Base-by-base conservation (phyloP, 1,284 basidiomycete genomes). In the Apiotrichum porosum region DNA sequence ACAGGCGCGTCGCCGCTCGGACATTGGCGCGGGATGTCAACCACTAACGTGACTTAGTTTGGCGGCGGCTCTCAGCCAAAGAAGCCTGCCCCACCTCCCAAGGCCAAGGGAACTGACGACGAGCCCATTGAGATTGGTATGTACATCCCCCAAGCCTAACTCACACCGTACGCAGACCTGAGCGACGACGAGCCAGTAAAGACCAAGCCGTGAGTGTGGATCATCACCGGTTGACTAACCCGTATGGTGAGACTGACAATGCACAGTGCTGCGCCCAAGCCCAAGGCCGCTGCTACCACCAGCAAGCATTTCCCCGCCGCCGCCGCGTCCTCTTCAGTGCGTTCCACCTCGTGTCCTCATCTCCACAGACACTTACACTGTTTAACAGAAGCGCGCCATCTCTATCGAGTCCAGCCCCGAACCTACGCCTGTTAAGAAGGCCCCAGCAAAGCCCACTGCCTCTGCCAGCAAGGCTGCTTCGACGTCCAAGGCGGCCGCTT, bases 291-390 rank as follows among this genome's bases (percentile, higher is more conserved):
- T 15, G 31, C 51, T 9, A 54, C 57, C 0, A 61, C 61, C 2
- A 66, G 65, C 21, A 69, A 68, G 42, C 63, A 68, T 43, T 66
- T 64, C 37, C 26, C 38, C 12, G 18, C 38, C 8, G 28, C 30
- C 1, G 14, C 53, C 0, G n/a, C 46, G 15, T 51, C 54, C 3
- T 46, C 57, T 9, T 42, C 53, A n/a, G 57, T 52, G 42, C 18
- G 4, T 8, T 12, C 6, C 14, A 6, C 12, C 8, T n/a, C n/a
- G n/a, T n/a, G n/a, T n/a, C n/a, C n/a, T n/a, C n/a, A 28, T 6
- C 26, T 6, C 6, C 8, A 28, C 26, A 12, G 26, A 28, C 6
- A 6, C 8, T 28, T 28, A 28, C 26, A 28, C 26, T 6, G 8
- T 6, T 28, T 33, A 6, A 12, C 36, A 56, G 54, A 47, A 35